Evolutionary conservation across 768 basidiomycete species (phyloP).

Genomic region (Baorangia bicolor): DNA sequence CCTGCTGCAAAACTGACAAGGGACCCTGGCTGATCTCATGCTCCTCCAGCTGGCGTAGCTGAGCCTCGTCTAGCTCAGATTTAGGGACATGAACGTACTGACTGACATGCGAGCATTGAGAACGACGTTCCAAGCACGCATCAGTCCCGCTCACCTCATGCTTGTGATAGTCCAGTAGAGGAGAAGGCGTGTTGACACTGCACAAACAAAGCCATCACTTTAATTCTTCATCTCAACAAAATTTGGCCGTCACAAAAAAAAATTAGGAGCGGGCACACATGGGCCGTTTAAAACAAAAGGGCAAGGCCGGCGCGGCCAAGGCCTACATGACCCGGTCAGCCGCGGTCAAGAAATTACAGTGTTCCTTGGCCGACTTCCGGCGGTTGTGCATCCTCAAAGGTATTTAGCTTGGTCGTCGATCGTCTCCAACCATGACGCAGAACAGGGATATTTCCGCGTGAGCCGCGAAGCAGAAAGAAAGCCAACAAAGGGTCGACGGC

Average conservation of each 20-base stretch:
- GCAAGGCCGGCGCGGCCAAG: constrained; percentile 88
- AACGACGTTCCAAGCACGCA: neutral
- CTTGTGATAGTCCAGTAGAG: constrained; percentile 15
- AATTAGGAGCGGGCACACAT: constrained; percentile 36
- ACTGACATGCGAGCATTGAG: constrained; percentile 42
- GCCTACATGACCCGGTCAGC: constrained; percentile 88
- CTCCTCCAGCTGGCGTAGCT: constrained; percentile 93
- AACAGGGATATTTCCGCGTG: constrained; percentile 94
- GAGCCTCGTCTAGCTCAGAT: constrained; percentile 96
- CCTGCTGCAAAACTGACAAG: constrained; percentile 92
- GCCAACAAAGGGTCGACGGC: constrained; percentile 98
- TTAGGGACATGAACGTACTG: constrained; percentile 97
- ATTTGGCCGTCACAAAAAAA: neutral
- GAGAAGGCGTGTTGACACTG: constrained; percentile 28
- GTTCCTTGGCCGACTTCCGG: constrained; percentile 94
- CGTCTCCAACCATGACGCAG: constrained; percentile 9
- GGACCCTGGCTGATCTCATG: constrained; percentile 99
- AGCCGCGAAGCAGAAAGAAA: constrained; percentile 85
- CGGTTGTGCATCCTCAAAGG: constrained; percentile 97
- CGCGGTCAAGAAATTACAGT: constrained; percentile 94
- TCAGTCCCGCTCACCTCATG: constrained; percentile 32
- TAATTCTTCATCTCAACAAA: constrained; percentile 1
- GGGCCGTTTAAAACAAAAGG: constrained; percentile 81
- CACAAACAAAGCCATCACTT: constrained; percentile 30
- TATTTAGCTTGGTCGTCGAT: constrained; percentile 30